Percentiles rank a stretch among this genome's conserved stretches.
These are phyloP conservation scores for Verticillium dahliae DNA, from an alignment of 2,329 filamentous ascomycete genomes.

Conservation along the genomic window DNA sequence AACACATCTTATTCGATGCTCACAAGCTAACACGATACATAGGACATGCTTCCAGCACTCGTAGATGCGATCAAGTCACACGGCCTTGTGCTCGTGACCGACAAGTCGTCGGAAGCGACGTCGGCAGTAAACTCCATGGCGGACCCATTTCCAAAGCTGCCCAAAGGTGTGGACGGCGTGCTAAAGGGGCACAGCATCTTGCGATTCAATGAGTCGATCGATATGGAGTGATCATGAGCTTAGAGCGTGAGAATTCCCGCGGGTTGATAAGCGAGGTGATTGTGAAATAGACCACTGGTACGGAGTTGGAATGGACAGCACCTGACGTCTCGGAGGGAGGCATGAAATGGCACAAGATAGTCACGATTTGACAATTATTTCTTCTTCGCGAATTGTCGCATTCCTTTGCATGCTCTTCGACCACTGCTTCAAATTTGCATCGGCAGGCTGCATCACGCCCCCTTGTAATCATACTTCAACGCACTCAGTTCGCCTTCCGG, in stretches of 20 bases:
- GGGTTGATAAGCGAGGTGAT: not conserved
- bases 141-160: conserved; percentile 54
- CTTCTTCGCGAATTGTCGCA: not conserved
- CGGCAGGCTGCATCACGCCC: conserved; percentile 38
- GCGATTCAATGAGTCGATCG: conserved; percentile 88
- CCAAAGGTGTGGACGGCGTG: conserved; percentile 81
- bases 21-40: conserved; percentile 12
- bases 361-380: not conserved
- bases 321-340: not conserved
- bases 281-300: conserved; percentile 4
- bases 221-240: conserved; percentile 39
- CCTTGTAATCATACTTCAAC: conserved; percentile 62
- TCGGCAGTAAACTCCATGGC: conserved; percentile 30
- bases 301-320: not conserved
- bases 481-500: conserved; percentile 56
- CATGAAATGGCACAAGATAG: not conserved
- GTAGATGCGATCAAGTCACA: conserved; percentile 92
- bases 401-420: not conserved
- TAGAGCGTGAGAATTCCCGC: not conserved
- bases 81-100: conserved; percentile 84
- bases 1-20: not conserved
- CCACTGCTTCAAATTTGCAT: not conserved
- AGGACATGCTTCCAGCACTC: conserved; percentile 90
- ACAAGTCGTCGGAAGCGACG: conserved; percentile 61
- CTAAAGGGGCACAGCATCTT: conserved; percentile 81